phyloP scores from a whole-genome alignment of 208 protist genomes.

The Wallacemonas sp. region DNA sequence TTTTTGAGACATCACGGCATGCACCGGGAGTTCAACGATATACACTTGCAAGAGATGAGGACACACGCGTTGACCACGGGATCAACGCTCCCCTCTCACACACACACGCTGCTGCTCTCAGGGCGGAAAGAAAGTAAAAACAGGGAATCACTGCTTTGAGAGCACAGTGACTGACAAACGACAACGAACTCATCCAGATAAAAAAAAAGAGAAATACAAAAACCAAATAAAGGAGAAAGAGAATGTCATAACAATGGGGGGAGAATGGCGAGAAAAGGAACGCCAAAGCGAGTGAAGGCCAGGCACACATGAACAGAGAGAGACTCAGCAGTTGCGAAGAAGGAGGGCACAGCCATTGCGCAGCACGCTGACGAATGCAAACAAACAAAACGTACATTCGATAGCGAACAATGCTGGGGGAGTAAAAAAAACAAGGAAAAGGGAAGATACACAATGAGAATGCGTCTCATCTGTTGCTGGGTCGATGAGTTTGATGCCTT shows the following conservation, averaged over 20 bases:
- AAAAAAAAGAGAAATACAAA: conserved; percentile 12
- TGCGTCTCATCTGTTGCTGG: too few species aligned
- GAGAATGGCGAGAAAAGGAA: conserved; percentile 4
- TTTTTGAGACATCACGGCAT: background rate
- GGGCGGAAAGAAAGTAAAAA: background rate
- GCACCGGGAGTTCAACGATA: background rate
- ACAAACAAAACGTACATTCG: too few species aligned
- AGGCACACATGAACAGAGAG: too few species aligned
- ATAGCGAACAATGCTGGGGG: too few species aligned
- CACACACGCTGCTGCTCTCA: background rate
- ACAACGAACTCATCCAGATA: background rate
- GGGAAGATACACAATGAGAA: too few species aligned
- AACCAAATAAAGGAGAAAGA: background rate
- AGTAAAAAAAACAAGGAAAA: background rate
- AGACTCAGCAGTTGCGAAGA: conserved; percentile 9
- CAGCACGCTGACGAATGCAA: too few species aligned
- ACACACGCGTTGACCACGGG: background rate
- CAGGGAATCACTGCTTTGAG: too few species aligned
- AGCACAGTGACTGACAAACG: too few species aligned
- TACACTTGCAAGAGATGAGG: background rate
- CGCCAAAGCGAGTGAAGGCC: too few species aligned
- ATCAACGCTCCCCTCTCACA: background rate
- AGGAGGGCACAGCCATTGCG: background rate
- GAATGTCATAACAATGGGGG: background rate
- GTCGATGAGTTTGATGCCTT: too few species aligned